Evolutionary conservation across 768 basidiomycete genomes (phyloP).

Genomic region (Phanerodontia chrysosporium): DNA sequence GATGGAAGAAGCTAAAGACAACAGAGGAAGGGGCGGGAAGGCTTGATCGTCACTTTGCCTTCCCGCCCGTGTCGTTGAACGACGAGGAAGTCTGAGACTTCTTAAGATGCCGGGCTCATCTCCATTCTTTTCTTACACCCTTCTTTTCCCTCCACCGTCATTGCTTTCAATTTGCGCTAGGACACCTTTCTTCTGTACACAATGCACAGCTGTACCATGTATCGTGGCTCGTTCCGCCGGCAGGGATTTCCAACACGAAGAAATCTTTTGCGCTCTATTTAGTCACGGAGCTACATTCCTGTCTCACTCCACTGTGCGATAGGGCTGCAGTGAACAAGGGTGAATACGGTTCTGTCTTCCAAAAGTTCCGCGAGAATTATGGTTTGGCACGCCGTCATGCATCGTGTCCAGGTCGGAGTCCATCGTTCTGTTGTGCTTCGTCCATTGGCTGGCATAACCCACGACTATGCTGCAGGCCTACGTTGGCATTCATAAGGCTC

Average conservation of each 20-base stretch:
- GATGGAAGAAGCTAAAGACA: constrained; percentile 61
- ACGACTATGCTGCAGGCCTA: not conserved
- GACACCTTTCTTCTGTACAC: not conserved
- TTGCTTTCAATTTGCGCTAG: not conserved
- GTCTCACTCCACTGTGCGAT: not conserved
- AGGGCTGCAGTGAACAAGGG: too few species aligned
- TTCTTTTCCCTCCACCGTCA: constrained; percentile 8
- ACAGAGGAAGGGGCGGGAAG: constrained; percentile 52
- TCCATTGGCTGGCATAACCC: not conserved
- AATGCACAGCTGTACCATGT: constrained; percentile 17
- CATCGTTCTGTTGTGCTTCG: not conserved
- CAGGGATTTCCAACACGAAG: not conserved
- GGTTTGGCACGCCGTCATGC: not conserved
- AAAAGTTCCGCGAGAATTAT: too few species aligned
- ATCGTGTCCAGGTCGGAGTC: not conserved
- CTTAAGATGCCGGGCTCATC: constrained; percentile 21
- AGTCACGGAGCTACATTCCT: not conserved
- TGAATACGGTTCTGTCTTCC: not conserved
- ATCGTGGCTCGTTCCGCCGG: not conserved
- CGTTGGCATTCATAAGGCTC: too few species aligned
- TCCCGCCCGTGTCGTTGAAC: constrained; percentile 3
- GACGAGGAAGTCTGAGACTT: constrained; percentile 20
- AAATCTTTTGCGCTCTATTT: not conserved
- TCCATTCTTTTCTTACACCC: constrained; percentile 12
- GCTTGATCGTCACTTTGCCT: constrained; percentile 39